These are phyloP conservation scores for Gaillardinia entomophila DNA, from an alignment of 805 yeast genomes.

Conservation along the genomic window DNA sequence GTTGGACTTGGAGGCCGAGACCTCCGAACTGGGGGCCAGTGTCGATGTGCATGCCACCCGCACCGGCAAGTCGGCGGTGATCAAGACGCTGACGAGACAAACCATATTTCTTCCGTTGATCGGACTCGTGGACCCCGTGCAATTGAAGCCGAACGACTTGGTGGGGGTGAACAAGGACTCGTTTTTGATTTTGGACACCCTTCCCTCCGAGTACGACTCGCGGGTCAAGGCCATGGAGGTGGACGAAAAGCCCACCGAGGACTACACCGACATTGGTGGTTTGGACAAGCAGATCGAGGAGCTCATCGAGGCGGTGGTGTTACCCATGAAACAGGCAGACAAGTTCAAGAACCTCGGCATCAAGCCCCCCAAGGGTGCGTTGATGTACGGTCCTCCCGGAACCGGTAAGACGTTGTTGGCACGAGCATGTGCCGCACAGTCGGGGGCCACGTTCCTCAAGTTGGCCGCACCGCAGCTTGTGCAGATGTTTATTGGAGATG, in stretches of 20 bases:
- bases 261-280: slow-evolving; percentile 97
- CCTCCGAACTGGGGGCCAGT: slow-evolving; percentile 89
- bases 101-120: slow-evolving; percentile 94
- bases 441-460: slow-evolving; percentile 41
- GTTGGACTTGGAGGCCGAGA: slow-evolving; percentile 79
- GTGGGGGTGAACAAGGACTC: slow-evolving; percentile 98
- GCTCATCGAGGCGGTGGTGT: slow-evolving; percentile 94
- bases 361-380: slow-evolving; percentile 50
- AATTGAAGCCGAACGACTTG: slow-evolving; percentile 93
- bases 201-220: slow-evolving; percentile 96
- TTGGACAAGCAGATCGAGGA: slow-evolving; percentile 97
- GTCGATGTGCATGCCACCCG: slow-evolving; percentile 88
- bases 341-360: slow-evolving; percentile 92
- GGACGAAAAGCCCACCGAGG: slow-evolving; percentile 97
- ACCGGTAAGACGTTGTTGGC: slow-evolving; percentile 43
- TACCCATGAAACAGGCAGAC: slow-evolving; percentile 98
- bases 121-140: slow-evolving; percentile 88
- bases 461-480: slow-evolving; percentile 43
- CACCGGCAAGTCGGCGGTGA: slow-evolving; percentile 95
- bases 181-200: slow-evolving; percentile 83
- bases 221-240: slow-evolving; percentile 99
- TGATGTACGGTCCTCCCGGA: slow-evolving; percentile 47
- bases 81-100: slow-evolving; percentile 95
- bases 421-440: slow-evolving; percentile 44
- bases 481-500: slow-evolving; percentile 44